These are phyloP conservation scores for Ustilago loliicola DNA, from an alignment of 1,284 basidiomycete genomes.

Conservation along the genomic window DNA sequence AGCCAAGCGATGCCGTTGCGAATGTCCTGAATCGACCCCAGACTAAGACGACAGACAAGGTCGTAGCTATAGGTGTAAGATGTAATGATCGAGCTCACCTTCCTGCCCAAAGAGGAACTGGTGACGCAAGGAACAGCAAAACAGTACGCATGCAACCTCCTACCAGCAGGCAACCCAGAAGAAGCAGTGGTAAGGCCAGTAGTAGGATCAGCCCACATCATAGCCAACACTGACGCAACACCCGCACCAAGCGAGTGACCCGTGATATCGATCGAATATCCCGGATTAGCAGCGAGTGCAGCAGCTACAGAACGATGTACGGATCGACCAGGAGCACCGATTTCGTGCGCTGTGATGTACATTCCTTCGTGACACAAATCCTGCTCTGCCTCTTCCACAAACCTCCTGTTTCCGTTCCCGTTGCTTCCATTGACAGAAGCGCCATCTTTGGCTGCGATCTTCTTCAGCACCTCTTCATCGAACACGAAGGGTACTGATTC, in stretches of 20 bases:
- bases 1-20: constrained; percentile 82
- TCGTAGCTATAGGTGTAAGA: constrained; percentile 86
- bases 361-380: constrained; percentile 76
- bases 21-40: constrained; percentile 83
- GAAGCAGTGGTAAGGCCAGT: constrained; percentile 45
- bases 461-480: constrained; percentile 24
- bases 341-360: constrained; percentile 81
- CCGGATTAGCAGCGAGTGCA: constrained; percentile 78
- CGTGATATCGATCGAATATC: constrained; percentile 75
- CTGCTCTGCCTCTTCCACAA: constrained; percentile 13
- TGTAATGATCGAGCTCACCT: constrained; percentile 77
- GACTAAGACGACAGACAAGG: constrained; percentile 81
- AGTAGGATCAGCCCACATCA: constrained; percentile 82
- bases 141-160: constrained; percentile 81
- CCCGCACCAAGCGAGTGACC: constrained; percentile 92
- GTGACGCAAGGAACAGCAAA: constrained; percentile 82
- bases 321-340: constrained; percentile 81
- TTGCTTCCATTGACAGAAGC: neutral
- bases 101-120: constrained; percentile 75
- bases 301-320: constrained; percentile 81
- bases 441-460: constrained; percentile 13
- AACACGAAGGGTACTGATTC: constrained; percentile 54
- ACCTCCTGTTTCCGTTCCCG: constrained; percentile 6
- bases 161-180: constrained; percentile 76
- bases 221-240: constrained; percentile 80